Percentiles rank a stretch among this genome's conserved stretches.
phyloP scores from a whole-genome alignment of 2,329 filamentous ascomycete species.

The Botryotinia calthae region DNA sequence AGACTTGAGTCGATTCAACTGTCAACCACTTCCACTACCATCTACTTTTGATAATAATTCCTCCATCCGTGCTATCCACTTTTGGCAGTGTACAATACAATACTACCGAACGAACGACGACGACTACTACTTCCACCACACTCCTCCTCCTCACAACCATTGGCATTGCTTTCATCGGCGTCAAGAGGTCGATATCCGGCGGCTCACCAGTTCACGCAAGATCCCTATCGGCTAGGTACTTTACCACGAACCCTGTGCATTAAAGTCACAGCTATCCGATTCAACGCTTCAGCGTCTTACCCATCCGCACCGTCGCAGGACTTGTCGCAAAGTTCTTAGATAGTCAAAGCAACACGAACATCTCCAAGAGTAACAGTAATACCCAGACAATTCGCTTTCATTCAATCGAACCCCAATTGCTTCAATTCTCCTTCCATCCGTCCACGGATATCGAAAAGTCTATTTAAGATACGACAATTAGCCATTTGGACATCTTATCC shows the following conservation, averaged over 20 bases:
- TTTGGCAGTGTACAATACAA: neutral
- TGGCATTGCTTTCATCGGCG: constrained; percentile 10
- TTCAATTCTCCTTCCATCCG: neutral
- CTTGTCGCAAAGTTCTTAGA: constrained; percentile 35
- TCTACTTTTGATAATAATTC: neutral
- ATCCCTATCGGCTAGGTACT: constrained; percentile 32
- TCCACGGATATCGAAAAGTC: constrained; percentile 9
- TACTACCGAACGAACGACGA: neutral
- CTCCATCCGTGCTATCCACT: neutral
- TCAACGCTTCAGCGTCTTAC: constrained; percentile 30
- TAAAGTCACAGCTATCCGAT: constrained; percentile 29
- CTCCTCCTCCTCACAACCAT: constrained; percentile 3
- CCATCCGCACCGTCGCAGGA: constrained; percentile 33
- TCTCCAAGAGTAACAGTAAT: constrained; percentile 26
- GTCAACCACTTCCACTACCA: neutral
- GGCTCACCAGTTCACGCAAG: constrained; percentile 30
- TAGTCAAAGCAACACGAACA: constrained; percentile 35
- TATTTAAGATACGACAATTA: constrained; percentile 11
- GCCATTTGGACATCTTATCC: neutral
- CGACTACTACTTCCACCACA: constrained; percentile 8
- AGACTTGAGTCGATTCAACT: constrained; percentile 13
- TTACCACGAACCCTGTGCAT: constrained; percentile 21
- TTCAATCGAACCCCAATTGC: neutral
- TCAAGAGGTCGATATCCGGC: constrained; percentile 24
- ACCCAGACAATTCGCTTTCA: constrained; percentile 8